These are phyloP conservation scores for Aspergillus ibericus DNA, from an alignment of 2,329 filamentous ascomycete species.

Conservation along the genomic window DNA sequence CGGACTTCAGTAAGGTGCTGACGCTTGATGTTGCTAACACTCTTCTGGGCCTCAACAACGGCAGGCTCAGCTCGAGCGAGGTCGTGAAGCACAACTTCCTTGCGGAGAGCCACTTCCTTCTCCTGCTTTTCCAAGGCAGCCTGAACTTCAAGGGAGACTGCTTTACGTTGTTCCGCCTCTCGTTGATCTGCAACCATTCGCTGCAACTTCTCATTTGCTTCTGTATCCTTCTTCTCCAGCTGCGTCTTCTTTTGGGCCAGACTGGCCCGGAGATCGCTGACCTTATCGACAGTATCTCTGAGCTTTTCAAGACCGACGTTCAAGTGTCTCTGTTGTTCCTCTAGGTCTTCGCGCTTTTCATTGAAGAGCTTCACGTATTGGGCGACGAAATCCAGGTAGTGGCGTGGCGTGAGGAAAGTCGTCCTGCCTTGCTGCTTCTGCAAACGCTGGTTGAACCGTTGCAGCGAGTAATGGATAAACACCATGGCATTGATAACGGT, in stretches of 20 bases:
- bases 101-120: slow-evolving; percentile 77
- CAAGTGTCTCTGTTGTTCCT: slow-evolving; percentile 96
- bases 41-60: slow-evolving; percentile 87
- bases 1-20: slow-evolving; percentile 96
- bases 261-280: slow-evolving; percentile 84
- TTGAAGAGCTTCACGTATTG: slow-evolving; percentile 98
- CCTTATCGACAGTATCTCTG: slow-evolving; percentile 94
- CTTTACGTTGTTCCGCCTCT: slow-evolving; percentile 89
- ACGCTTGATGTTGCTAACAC: slow-evolving; percentile 97
- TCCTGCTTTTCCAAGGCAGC: slow-evolving; percentile 85
- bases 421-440: slow-evolving; percentile 88
- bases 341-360: slow-evolving; percentile 96
- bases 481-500: slow-evolving; percentile 98
- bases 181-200: slow-evolving; percentile 95
- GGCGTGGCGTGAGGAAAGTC: slow-evolving; percentile 91
- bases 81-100: slow-evolving; percentile 81
- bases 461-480: slow-evolving; percentile 93
- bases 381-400: slow-evolving; percentile 96
- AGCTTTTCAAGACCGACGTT: slow-evolving; percentile 98
- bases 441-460: slow-evolving; percentile 82
- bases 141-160: slow-evolving; percentile 84
- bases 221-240: slow-evolving; percentile 87
- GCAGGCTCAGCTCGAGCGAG: slow-evolving; percentile 89
- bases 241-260: slow-evolving; percentile 93
- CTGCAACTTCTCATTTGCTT: slow-evolving; percentile 96